Conservation (phyloP, 257 asterid species). For the Nicotiana tabacum region DNA sequence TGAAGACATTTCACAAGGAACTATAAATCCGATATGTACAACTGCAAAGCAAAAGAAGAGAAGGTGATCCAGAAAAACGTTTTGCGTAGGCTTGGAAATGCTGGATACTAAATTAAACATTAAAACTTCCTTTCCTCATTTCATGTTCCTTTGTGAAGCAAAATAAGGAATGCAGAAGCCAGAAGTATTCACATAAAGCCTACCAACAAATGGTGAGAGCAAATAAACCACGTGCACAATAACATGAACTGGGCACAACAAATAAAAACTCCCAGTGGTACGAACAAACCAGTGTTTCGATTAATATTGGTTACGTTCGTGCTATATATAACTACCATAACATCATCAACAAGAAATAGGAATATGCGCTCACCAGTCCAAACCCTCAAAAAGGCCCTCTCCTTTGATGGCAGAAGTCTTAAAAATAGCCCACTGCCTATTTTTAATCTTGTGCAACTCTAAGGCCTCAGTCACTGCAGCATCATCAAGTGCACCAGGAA, state of each 20-base stretch:
- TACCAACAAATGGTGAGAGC: neutral
- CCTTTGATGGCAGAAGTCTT: slow-evolving; percentile 95
- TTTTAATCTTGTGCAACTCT: slow-evolving; percentile 89
- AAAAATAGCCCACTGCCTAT: slow-evolving; percentile 89
- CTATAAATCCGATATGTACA: neutral
- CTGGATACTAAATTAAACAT: neutral
- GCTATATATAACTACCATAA: neutral
- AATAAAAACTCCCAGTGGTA: neutral
- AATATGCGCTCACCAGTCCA: slow-evolving; percentile 58
- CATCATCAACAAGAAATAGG: neutral
- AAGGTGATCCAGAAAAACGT: neutral
- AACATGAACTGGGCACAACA: neutral
- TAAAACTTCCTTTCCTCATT: neutral
- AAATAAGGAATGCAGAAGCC: neutral
- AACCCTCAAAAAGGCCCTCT: slow-evolving; percentile 92
- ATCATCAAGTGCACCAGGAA: slow-evolving; percentile 97
- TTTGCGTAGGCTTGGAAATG: neutral
- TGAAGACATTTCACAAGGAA: neutral
- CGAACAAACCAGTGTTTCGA: neutral
- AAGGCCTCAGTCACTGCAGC: slow-evolving; percentile 85
- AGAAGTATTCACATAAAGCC: neutral
- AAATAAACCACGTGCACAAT: neutral
- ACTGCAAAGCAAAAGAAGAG: neutral
- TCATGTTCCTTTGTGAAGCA: too few species aligned
- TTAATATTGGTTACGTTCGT: neutral